phyloP scores from a whole-genome alignment of 2,329 filamentous ascomycete genomes.

The Pezicula radicicola region DNA sequence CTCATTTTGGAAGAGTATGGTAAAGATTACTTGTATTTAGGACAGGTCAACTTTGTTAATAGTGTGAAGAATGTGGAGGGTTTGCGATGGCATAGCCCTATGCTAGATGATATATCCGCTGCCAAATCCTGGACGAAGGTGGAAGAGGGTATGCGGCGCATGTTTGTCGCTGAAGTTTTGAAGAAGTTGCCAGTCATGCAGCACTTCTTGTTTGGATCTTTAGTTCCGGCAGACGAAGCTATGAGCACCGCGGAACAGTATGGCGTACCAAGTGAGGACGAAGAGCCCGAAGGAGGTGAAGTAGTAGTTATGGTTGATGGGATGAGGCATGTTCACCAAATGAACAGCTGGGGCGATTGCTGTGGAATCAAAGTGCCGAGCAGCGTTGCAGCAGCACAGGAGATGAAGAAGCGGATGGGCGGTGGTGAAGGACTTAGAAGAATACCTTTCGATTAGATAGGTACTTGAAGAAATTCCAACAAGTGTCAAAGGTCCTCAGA shows the following conservation, averaged over 20 bases:
- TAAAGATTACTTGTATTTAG: slow-evolving; percentile 82
- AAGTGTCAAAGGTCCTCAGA: too few species aligned
- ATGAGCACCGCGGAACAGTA: slow-evolving; percentile 69
- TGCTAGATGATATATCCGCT: slow-evolving; percentile 95
- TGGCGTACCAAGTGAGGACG: slow-evolving; percentile 42
- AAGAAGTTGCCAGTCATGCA: slow-evolving; percentile 97
- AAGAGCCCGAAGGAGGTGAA: slow-evolving; percentile 51
- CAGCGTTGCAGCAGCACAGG: slow-evolving; percentile 84
- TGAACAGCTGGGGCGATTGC: slow-evolving; percentile 85
- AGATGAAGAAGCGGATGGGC: slow-evolving; percentile 73
- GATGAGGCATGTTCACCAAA: slow-evolving; percentile 68
- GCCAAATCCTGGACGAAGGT: slow-evolving; percentile 90
- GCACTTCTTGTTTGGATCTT: slow-evolving; percentile 89
- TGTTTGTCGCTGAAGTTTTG: slow-evolving; percentile 93
- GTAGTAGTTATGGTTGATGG: slow-evolving; percentile 63
- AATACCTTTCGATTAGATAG: slow-evolving; percentile 72
- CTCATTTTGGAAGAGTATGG: slow-evolving; percentile 84
- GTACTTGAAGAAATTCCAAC: too few species aligned
- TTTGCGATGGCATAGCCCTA: slow-evolving; percentile 92
- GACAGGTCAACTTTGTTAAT: slow-evolving; percentile 92
- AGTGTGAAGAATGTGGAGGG: slow-evolving; percentile 95
- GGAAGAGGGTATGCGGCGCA: slow-evolving; percentile 90
- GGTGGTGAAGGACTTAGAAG: slow-evolving; percentile 62
- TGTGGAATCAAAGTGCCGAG: slow-evolving; percentile 98
- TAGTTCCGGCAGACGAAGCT: slow-evolving; percentile 75